Evolutionary conservation across 2,329 filamentous ascomycete species (phyloP), one percentile per base, ranked within the genome.

Genomic region (Microsporum ferrugineum): DNA sequence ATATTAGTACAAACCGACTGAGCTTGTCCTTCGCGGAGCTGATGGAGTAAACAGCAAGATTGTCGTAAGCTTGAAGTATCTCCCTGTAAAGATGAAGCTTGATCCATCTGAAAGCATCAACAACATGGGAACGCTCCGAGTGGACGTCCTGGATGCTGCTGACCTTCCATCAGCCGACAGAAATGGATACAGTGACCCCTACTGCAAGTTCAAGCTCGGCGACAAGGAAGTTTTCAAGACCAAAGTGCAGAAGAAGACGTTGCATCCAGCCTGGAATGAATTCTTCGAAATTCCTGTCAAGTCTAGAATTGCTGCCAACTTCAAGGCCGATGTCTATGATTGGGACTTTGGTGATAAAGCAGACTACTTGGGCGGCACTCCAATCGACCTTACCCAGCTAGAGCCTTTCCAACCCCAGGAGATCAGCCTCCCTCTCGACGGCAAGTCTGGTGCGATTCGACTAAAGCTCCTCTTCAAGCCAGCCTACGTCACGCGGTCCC

Each of bases 341-440:
- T 99, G 92, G 84, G 94, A 99, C 73, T 95, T 97, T 78, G 92
- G 89, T 56, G 91, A 95, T 73, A 92, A 91, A 75, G 90, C 91
- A 1, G 94, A 99, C 73, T 88, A 88, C 71, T 78, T 99, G n/a
- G 94, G 94, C 51, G 82, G 80, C 62, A 81, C 89, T 0, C 76
- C 78, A 3, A 89, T 99, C 70, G 85, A 89, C 67, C 81, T 99
- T 14, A 84, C 87, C 57, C 75, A 85, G 36, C 80, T 99, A 5
- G 90, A 96, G 68, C 94, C 94, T 0, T 96, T 97, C 79, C 83
- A 83, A 70, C 83, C 85, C 8, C 84, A 88, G 67, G 90, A 95
- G 71, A 80, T 90, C 36, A 84, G 79, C 8, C 82, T 95, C 34
- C 77, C 82, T 0, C 80, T 99, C 1, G 89, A 96, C 69, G 94